Base-by-base conservation (phyloP, 148 eudicot genomes). In the Simmondsia chinensis region DNA sequence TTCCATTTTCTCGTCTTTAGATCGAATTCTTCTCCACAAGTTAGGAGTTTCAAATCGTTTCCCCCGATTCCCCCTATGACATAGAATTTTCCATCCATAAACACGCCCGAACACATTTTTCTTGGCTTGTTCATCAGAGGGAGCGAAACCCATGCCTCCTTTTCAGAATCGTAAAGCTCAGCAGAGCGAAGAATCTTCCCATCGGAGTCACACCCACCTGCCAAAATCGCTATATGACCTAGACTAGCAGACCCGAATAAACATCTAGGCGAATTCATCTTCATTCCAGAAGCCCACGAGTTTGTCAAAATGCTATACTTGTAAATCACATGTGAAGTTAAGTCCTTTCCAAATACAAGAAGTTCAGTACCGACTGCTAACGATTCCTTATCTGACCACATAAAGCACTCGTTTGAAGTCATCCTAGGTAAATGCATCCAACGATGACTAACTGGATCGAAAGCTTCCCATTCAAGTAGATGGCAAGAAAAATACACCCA, bases 281-380 rank as follows among this genome's bases (percentile, higher is more conserved):
- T 69, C 74, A 61, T 69, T 7, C 83, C 91, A 0, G 79, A 63
- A 1, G 94, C 52, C 97, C 97, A 88, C 0, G 75, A 55, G 50
- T 83, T 83, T 1, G 94, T 83, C 38, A 78, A 18, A 15, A 88
- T 52, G 38, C 84, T 80, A 22, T 88, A 88, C 8, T 46, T 65
- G 10, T 80, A 77, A 1, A 83, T 73, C 0, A 78, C 77, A 57
- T 71, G 80, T 12, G 82, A 59, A 52, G 57, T 65, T 29, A 77
- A 11, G 18, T 69, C 87, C 54, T 70, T 73, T 12, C 94, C 97
- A 43, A 88, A 81, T 2, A 88, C 91, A 35, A 88, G 82, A 22
- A 88, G 91, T 64, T 88, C 73, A 4, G 94, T 80, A 17, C 97
- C 97, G 35, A 88, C 97, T 3, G 91, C 97, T 41, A 88, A 47